Conservation (phyloP, 257 asterid species). For the Solanum ahanhuiri region DNA sequence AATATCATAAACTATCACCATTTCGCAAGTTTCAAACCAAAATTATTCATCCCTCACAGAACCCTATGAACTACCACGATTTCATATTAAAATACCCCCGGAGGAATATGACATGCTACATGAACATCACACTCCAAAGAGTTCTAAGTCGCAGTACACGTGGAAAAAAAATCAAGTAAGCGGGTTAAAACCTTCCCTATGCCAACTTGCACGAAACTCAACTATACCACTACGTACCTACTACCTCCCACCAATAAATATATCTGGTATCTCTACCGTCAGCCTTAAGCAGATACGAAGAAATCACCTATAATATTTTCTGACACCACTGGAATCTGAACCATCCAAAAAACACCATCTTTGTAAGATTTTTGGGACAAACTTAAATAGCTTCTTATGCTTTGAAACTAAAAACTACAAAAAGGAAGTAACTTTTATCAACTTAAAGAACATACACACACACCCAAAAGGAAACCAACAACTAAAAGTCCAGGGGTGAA, state of each 20-base stretch:
- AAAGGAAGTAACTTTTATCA: background rate
- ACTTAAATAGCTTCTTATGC: background rate
- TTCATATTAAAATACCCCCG: background rate
- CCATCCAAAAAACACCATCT: background rate
- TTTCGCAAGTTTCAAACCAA: background rate
- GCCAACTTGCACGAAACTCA: background rate
- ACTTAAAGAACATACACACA: background rate
- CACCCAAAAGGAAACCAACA: background rate
- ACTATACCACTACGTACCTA: background rate
- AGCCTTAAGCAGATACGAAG: background rate
- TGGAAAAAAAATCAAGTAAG: background rate
- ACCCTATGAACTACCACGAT: background rate
- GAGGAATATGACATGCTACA: background rate
- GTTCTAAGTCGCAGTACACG: background rate
- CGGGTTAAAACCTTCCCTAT: background rate
- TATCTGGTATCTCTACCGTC: accelerated
- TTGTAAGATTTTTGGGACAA: background rate
- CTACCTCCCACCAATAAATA: background rate
- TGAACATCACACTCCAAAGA: background rate
- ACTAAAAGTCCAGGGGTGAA: background rate
- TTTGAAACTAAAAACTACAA: background rate
- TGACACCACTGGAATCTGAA: background rate
- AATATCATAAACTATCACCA: background rate
- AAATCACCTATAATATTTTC: background rate
- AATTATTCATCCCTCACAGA: background rate